Evolutionary conservation across 2,329 filamentous ascomycete genomes (phyloP), one percentile per base, ranked within the genome.

Genomic region (Ophiocordyceps polyrhachis-furcata): DNA sequence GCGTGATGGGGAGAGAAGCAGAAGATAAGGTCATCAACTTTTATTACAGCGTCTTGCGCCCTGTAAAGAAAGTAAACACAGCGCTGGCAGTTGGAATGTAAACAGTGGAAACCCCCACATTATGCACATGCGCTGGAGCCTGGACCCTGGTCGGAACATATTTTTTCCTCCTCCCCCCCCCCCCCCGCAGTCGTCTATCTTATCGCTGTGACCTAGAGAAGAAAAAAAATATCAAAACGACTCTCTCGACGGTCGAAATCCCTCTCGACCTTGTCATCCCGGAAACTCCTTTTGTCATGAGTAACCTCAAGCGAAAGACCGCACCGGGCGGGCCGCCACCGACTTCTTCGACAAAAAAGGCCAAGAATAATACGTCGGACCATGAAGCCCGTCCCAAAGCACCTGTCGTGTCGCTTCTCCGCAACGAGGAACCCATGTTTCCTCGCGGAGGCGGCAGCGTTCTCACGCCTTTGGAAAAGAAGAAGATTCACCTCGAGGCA

Each of bases 401-500:
- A 8, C 57, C 62, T 14, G 51, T 65, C 28, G 58, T 73, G 45
- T 69, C 70, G 35, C 57, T 66, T 12, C 57, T 75, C 43, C 77
- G 72, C 59, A 81, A 91, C 51, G 91, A 96, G 52, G 91, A 95
- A 58, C 79, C 80, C 31, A 71, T 89, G 41, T 98, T 98, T 56
- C 89, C 91, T 52, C 78, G 91, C 70, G 91, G 91, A 46, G 93
- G 91, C 40, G 89, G 79, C 44, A 93, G 85, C 57, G 72, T 94
- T 44, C 67, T 98, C 58, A 95, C 91, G 2, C 88, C 91, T 19
- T 69, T 98, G 44, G 91, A 98, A 61, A 83, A 93, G 59, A 95
- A 94, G 66, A 86, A 96, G 63, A 96, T 98, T 50, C 82, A 91
- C 55, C 81, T 93, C 47, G 83, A 96, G 62, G 91, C 91, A 41